phyloP scores from a whole-genome alignment of 1,284 basidiomycete species.

The Leccinum olivaceoglutinosum region DNA sequence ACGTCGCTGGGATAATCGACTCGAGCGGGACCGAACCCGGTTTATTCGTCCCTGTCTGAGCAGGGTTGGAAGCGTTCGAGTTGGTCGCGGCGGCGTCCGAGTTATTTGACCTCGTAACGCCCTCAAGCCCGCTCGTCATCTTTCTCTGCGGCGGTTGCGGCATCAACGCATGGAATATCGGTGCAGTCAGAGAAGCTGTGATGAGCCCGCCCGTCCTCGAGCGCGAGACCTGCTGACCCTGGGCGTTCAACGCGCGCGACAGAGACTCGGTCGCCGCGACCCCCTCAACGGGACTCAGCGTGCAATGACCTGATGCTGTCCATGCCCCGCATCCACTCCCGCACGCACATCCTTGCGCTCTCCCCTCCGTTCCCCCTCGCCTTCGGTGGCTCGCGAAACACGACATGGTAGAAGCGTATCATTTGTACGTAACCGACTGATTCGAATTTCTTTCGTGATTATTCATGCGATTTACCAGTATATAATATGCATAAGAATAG shows the following conservation, averaged over 20 bases:
- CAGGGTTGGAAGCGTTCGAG: slow-evolving; percentile 3
- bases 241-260: slow-evolving; percentile 37
- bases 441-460: no score
- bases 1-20: slow-evolving; percentile 81
- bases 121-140: slow-evolving; percentile 27
- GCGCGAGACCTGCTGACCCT: slow-evolving; percentile 26
- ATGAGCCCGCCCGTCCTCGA: slow-evolving; percentile 29
- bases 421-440: no score
- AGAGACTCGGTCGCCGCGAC: slow-evolving; percentile 42
- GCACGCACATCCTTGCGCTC: slow-evolving; percentile 18
- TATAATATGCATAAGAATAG: no score
- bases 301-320: slow-evolving; percentile 30
- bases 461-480: no score
- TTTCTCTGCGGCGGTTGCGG: slow-evolving; percentile 44
- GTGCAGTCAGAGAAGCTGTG: slow-evolving; percentile 41
- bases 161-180: slow-evolving; percentile 56
- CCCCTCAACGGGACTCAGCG: slow-evolving; percentile 35
- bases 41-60: slow-evolving; percentile 12
- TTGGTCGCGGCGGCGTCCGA: slow-evolving; percentile 6
- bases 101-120: slow-evolving; percentile 15
- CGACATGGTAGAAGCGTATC: slow-evolving; percentile 36
- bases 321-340: neutral
- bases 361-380: slow-evolving; percentile 43
- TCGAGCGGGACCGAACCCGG: slow-evolving; percentile 78
- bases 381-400: slow-evolving; percentile 42